A percentile compares a stretch with the other conserved stretches of the same genome.
phyloP scores from a whole-genome alignment of 352 stramenopile genomes.

The Phytophthora meadii region DNA sequence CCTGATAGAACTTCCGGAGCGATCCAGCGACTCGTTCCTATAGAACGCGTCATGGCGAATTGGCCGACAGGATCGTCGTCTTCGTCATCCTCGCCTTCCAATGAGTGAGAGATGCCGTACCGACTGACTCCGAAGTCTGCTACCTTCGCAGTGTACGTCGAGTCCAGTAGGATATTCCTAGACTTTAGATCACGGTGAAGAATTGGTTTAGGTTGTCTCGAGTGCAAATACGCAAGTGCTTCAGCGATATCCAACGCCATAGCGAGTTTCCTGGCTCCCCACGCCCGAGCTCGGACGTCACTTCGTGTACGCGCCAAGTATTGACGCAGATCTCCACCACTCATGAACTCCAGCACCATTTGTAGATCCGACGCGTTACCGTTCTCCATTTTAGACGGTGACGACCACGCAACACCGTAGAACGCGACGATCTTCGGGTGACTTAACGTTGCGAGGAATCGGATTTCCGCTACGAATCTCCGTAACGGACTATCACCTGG shows the following conservation, averaged over 20 bases:
- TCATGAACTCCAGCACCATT: constrained; percentile 82
- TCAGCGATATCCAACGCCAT: constrained; percentile 72
- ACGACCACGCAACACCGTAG: constrained; percentile 74
- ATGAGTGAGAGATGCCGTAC: constrained; percentile 36
- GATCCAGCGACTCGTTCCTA: constrained; percentile 59
- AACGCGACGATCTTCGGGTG: constrained; percentile 86
- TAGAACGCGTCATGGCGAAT: constrained; percentile 35
- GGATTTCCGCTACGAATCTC: constrained; percentile 75
- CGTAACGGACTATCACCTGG: constrained; percentile 18
- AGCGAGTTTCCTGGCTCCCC: constrained; percentile 60
- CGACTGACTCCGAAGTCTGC: constrained; percentile 75
- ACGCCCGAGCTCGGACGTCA: constrained; percentile 38
- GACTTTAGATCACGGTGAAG: constrained; percentile 82
- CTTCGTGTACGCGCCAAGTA: constrained; percentile 49
- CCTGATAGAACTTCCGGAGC: constrained; percentile 70
- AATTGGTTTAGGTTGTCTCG: constrained; percentile 48
- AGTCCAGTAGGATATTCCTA: constrained; percentile 68
- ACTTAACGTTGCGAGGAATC: constrained; percentile 59
- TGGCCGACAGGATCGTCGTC: constrained; percentile 22
- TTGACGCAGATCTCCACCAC: constrained; percentile 62
- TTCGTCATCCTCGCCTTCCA: constrained; percentile 28
- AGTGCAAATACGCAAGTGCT: constrained; percentile 73
- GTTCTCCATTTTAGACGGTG: constrained; percentile 16
- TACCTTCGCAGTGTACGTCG: constrained; percentile 66
- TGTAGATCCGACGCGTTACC: constrained; percentile 52